Evolutionary conservation across 306 rosid genomes (phyloP).

Genomic region (Rosa persica): DNA sequence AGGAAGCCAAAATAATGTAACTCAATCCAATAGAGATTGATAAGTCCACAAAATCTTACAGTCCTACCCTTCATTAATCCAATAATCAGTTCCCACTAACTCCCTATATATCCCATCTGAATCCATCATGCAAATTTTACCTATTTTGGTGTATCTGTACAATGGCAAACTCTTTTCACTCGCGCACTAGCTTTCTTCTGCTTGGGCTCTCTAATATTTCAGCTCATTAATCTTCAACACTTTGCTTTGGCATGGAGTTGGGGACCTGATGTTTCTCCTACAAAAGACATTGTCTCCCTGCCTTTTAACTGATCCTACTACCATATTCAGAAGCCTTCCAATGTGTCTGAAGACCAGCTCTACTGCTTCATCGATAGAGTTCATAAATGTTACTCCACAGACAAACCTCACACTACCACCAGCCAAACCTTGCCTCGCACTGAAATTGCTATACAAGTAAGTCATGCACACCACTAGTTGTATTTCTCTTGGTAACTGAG

Average conservation of each 20-base stretch:
- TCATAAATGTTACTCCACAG: conserved; percentile 29
- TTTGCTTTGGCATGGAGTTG: neutral
- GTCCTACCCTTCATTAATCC: neutral
- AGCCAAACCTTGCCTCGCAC: neutral
- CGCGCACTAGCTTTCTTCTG: neutral
- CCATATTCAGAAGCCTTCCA: conserved; percentile 26
- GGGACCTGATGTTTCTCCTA: neutral
- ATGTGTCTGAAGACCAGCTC: conserved; percentile 13
- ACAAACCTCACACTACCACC: conserved; percentile 31
- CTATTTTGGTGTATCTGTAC: no score
- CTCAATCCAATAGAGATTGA: no score
- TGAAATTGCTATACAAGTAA: neutral
- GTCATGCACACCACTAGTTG: neutral
- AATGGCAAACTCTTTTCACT: conserved; percentile 3
- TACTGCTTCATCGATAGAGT: conserved; percentile 29
- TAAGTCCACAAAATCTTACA: no score
- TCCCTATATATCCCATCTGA: neutral
- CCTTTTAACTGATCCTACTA: conserved; percentile 7
- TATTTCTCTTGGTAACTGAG: no score
- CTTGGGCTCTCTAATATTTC: neutral
- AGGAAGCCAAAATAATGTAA: no score
- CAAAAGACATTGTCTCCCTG: conserved; percentile 23
- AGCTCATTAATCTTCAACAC: conserved; percentile 8
- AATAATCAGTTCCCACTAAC: neutral
- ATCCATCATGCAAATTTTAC: no score